Evolutionary conservation across 768 basidiomycete species (phyloP).

Genomic region (Peribolospora baueri): DNA sequence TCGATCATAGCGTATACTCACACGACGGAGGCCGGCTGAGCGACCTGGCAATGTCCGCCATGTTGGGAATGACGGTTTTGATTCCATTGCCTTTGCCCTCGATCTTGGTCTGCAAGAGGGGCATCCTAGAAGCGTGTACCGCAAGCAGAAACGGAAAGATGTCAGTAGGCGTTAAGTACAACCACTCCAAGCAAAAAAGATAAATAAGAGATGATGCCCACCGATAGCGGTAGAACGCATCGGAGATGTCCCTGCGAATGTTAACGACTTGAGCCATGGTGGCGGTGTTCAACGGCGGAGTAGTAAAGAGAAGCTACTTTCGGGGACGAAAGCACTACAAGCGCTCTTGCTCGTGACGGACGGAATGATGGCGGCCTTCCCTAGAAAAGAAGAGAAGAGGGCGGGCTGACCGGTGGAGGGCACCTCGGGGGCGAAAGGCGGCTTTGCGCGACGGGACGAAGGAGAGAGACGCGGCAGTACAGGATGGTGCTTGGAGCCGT

Average conservation of each 20-base stretch:
- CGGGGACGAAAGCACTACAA: too few species aligned
- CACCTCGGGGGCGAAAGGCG: too few species aligned
- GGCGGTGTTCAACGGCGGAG: conserved; percentile 22
- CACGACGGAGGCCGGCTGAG: conserved; percentile 73
- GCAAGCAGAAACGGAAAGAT: background rate
- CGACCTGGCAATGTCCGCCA: conserved; percentile 90
- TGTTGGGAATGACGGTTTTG: conserved; percentile 96
- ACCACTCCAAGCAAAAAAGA: background rate
- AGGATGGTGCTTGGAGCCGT: too few species aligned
- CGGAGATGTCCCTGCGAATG: conserved; percentile 85
- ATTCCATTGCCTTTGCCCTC: conserved; percentile 99
- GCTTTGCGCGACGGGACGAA: too few species aligned
- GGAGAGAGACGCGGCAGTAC: too few species aligned
- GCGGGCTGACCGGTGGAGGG: too few species aligned
- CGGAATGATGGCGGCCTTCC: too few species aligned
- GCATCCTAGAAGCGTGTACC: conserved; percentile 40
- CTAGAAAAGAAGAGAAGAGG: too few species aligned
- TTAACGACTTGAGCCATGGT: conserved; percentile 69
- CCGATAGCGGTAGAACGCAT: conserved; percentile 91
- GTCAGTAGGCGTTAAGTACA: conserved; percentile 3
- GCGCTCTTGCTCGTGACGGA: too few species aligned
- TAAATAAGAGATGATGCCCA: conserved; percentile 18
- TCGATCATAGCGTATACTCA: conserved; percentile 12
- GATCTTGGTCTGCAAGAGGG: conserved; percentile 75
- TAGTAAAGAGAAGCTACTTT: too few species aligned